phyloP scores from a whole-genome alignment of 2,329 filamentous ascomycete species.

The Epichloe scottii region DNA sequence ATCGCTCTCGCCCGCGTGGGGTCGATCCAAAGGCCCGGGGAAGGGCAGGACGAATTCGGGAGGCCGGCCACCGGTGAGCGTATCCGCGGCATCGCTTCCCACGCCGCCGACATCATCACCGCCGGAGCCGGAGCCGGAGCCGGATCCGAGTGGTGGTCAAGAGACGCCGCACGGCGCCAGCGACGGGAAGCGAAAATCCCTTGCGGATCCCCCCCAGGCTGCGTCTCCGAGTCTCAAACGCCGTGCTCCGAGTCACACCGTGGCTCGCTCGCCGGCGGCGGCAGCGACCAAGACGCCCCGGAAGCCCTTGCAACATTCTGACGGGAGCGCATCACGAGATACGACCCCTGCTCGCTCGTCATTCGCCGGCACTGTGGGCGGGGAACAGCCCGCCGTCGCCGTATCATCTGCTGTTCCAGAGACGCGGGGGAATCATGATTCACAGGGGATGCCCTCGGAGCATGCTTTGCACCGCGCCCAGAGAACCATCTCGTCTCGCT shows the following conservation, averaged over 20 bases:
- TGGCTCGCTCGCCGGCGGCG: background rate
- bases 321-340: constrained; percentile 12
- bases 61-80: background rate
- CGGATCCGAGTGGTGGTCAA: background rate
- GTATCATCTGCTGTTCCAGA: background rate
- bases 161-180: background rate
- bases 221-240: constrained; percentile 10
- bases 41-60: background rate
- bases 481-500: background rate
- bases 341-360: background rate
- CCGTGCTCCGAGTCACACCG: background rate
- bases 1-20: background rate
- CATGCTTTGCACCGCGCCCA: background rate
- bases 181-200: constrained; percentile 6
- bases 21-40: background rate
- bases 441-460: background rate
- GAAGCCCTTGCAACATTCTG: constrained; percentile 12
- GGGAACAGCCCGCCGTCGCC: background rate
- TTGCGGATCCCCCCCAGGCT: background rate
- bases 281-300: constrained; percentile 4
- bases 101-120: constrained; percentile 8
- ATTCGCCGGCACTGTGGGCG: background rate
- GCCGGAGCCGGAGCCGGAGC: background rate
- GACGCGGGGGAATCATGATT: background rate
- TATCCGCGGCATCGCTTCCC: constrained; percentile 1